A percentile compares a stretch with the other conserved stretches of the same genome.
phyloP scores from a whole-genome alignment of 257 asterid genomes.

The Prunella vulgaris region DNA sequence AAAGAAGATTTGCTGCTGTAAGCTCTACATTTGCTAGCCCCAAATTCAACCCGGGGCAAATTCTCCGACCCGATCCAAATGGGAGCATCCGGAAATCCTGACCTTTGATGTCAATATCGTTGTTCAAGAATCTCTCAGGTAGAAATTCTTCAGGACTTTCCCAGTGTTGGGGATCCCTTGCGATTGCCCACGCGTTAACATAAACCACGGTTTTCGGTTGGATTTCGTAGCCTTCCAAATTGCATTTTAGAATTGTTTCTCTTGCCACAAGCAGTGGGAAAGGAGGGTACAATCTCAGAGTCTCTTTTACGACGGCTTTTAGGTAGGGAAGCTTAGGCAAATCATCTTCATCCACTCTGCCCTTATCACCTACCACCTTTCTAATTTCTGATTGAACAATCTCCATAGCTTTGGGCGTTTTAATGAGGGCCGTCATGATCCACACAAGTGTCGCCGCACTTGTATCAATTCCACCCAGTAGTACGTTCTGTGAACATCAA shows the following conservation, averaged over 20 bases:
- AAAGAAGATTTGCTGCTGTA: neutral
- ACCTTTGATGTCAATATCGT: constrained; percentile 22
- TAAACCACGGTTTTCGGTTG: neutral
- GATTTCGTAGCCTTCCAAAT: neutral
- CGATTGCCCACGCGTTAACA: neutral
- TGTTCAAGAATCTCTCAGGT: neutral
- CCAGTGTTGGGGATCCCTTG: neutral
- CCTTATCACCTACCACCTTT: neutral
- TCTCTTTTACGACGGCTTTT: neutral
- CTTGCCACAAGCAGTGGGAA: neutral
- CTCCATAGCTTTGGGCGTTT: neutral
- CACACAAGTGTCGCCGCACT: neutral
- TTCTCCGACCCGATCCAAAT: constrained; percentile 43
- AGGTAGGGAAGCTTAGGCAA: neutral
- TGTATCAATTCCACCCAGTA: neutral
- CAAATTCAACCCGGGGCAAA: constrained; percentile 33
- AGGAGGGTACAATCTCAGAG: neutral
- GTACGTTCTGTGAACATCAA: neutral
- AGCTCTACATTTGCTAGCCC: constrained; percentile 36
- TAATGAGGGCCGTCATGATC: neutral
- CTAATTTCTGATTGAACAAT: neutral
- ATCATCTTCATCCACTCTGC: neutral
- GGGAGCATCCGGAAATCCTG: constrained; percentile 37
- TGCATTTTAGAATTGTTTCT: neutral
- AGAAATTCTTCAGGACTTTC: neutral